These are phyloP conservation scores for Zymoseptoria passerinii DNA, from an alignment of 2,329 filamentous ascomycete species.

Conservation along the genomic window DNA sequence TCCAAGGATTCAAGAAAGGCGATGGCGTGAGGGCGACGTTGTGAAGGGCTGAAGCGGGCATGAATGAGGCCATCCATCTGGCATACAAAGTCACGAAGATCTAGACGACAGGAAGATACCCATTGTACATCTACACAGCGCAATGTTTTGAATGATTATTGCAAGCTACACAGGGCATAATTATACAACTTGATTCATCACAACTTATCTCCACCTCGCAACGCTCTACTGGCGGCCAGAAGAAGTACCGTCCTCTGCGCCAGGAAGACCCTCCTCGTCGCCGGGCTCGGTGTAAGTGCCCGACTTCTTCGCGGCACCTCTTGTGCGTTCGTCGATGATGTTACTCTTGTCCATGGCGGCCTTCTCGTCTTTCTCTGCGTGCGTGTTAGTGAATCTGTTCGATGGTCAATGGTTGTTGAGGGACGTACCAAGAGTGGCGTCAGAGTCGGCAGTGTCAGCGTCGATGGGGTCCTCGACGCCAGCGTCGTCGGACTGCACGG, in stretches of 20 bases:
- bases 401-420: background rate
- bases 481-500: constrained; percentile 41
- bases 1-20: constrained; percentile 27
- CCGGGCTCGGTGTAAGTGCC: constrained; percentile 45
- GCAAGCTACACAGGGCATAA: background rate
- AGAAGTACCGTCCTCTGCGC: constrained; percentile 19
- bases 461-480: constrained; percentile 40
- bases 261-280: constrained; percentile 39
- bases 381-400: background rate
- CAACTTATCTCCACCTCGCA: too few species aligned
- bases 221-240: constrained; percentile 4
- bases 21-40: constrained; percentile 27
- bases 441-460: constrained; percentile 38
- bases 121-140: background rate
- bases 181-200: background rate
- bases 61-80: too few species aligned
- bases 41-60: background rate
- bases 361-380: constrained; percentile 38
- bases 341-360: constrained; percentile 43
- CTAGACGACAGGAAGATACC: background rate
- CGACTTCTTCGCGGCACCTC: constrained; percentile 38
- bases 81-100: background rate
- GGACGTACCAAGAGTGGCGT: constrained; percentile 38
- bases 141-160: too few species aligned
- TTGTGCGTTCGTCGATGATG: constrained; percentile 40